These are phyloP conservation scores for Pleurozium schreberi DNA, from an alignment of 225 moss, liverwort and hornwort species.

Conservation along the genomic window DNA sequence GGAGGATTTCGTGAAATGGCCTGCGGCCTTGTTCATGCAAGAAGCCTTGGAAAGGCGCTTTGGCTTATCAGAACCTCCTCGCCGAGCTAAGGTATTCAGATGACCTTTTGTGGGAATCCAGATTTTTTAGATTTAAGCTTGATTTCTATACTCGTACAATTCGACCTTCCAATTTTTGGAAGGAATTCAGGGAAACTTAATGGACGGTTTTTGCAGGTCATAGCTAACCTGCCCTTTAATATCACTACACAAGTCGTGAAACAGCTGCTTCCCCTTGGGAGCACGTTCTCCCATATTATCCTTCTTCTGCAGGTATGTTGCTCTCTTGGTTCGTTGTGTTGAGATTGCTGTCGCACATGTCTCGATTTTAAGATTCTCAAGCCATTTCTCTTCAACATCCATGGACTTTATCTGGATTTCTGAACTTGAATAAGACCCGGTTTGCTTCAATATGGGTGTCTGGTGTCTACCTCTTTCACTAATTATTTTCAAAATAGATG, in stretches of 20 bases:
- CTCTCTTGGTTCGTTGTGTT: neutral
- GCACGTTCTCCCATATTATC: slow-evolving; percentile 66
- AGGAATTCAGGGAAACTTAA: neutral
- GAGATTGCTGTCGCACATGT: neutral
- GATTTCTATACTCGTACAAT: neutral
- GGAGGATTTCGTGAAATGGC: slow-evolving; percentile 87
- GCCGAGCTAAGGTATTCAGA: slow-evolving; percentile 59
- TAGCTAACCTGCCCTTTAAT: slow-evolving; percentile 93
- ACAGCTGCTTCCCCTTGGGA: slow-evolving; percentile 79
- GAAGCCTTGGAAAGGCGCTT: slow-evolving; percentile 25
- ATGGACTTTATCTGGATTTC: neutral
- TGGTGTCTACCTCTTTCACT: neutral
- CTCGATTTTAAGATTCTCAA: neutral
- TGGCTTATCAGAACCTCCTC: slow-evolving; percentile 21
- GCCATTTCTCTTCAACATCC: neutral
- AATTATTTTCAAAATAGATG: neutral
- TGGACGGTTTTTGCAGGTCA: slow-evolving; percentile 38
- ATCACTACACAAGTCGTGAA: slow-evolving; percentile 91
- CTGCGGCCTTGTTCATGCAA: slow-evolving; percentile 48
- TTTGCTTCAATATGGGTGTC: neutral
- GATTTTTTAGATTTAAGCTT: neutral
- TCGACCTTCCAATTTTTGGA: neutral
- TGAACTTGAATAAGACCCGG: neutral
- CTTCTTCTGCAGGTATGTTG: slow-evolving; percentile 66
- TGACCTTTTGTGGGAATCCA: neutral